Evolutionary conservation across 2,329 filamentous ascomycete species (phyloP), one percentile per base, ranked within the genome.

Genomic region (Xylariaceae sp.): DNA sequence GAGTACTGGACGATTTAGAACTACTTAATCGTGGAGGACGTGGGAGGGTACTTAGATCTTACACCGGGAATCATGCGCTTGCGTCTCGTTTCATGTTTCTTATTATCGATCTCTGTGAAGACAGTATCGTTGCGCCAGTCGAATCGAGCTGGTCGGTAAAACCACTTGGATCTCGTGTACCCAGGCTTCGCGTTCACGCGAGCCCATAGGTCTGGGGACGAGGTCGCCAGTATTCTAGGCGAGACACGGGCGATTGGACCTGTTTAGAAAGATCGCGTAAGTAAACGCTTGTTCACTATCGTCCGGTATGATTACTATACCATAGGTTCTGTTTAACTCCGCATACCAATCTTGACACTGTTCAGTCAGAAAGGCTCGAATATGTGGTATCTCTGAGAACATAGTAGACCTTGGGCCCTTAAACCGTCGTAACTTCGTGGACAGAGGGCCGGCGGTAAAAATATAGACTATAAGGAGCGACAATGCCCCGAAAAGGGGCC

Each of bases 21-120:
- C 6, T 14, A 48, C 7, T 21, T n/a, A 9, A 20, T 46, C 44
- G 37, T 18, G 60, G 3, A 59, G 54, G 16, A 0, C 29, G 18
- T 44, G 29, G 18, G 43, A 7, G n/a, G 56, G 56, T 16, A 52
- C 74, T 56, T 26, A 26, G 23, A 9, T 26, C 23, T 26, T 71
- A 80, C 82, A 1, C 80, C 83, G 1, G 78, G 72, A 2, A 77
- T 74, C 73, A 85, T 78, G 58, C 82, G 79, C 61, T 77, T 78
- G 19, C 78, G 72, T 37, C 79, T 64, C 18, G 62, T 59, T 1
- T 74, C 69, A 59, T 86, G 83, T 42, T 75, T 74, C 4, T 72
- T 73, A 42, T 77, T 79, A 54, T 84, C 73, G 3, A 75, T 75
- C 60, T 81, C 74, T 1, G 75, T 79, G 56, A 86, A 83, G 32